Base-by-base conservation (phyloP, 495 filamentous ascomycete genomes). In the Neurospora sp. region DNA sequence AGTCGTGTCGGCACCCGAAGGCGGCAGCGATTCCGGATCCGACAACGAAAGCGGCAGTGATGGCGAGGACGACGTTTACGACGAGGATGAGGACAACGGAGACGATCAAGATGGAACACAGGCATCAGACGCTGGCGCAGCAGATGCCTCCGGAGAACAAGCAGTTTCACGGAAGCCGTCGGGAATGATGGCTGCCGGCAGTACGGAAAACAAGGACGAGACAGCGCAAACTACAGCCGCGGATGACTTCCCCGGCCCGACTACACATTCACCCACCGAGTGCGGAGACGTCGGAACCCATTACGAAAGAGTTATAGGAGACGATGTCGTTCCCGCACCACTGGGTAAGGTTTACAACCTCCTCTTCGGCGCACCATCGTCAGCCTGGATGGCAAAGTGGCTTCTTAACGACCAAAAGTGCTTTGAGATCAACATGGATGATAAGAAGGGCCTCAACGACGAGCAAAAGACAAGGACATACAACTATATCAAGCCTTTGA, bases 401-500 rank as follows among this genome's bases (percentile, higher is more conserved):
- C 86, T 98, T 14, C 84, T 92, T 0, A 89, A 89, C 4, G 95
- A 98, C 69, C 93, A 97, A 77, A 98, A 97, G 78, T 93, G 91
- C 22, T 87, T 88, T 8, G 96, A 99, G 38, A 81, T 98, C 16
- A 89, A 92, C 73, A 90, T 96, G 81, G 92, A 96, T 42, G 93
- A 93, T 74, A 91, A 92, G 73, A 91, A 90, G 69, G 94, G 92
- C 38, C 83, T 94, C 42, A 90, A 86, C 31, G 87, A 87, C 45
- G 91, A 94, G 20, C 90, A 88, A 78, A 92, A 90, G 79, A 87
- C 87, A 2, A 86, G 95, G 48, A 89, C 82, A 41, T 97, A 90
- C 79, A 91, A 89, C 1, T 99, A 97, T 79, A 97, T 97, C 83
- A 98, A 97, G 78, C 96, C 94, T 12, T 84, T 99, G 10, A 85